Evolutionary conservation across 2,329 filamentous ascomycete genomes (phyloP).

Genomic region (Cladosporium cucumerinum): DNA sequence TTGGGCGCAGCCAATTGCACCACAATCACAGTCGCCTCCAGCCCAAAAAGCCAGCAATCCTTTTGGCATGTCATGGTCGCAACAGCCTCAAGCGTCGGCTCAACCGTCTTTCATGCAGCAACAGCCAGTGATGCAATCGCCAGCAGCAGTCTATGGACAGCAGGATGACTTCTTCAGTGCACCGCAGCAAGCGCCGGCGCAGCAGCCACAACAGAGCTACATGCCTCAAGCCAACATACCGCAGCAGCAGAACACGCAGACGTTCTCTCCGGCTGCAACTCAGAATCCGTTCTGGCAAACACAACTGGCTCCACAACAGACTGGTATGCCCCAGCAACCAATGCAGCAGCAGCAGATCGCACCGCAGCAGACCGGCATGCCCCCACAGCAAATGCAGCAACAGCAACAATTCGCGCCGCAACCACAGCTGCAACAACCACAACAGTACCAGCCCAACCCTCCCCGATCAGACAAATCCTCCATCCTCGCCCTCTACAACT

Average conservation of each 20-base stretch:
- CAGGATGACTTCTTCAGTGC: slow-evolving; percentile 30
- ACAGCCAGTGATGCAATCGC: slow-evolving; percentile 26
- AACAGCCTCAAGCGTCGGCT: neutral
- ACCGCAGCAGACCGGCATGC: slow-evolving; percentile 30
- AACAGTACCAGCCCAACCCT: slow-evolving; percentile 26
- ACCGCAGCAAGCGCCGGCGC: slow-evolving; percentile 18
- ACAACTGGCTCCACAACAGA: slow-evolving; percentile 24
- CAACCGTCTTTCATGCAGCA: slow-evolving; percentile 31
- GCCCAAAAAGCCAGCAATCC: slow-evolving; percentile 18
- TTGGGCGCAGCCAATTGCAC: slow-evolving; percentile 40
- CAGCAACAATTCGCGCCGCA: slow-evolving; percentile 29
- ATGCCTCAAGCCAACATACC: neutral
- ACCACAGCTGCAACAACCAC: slow-evolving; percentile 25
- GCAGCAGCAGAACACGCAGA: slow-evolving; percentile 18
- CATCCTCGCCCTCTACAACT: slow-evolving; percentile 72
- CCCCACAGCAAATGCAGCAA: slow-evolving; percentile 35
- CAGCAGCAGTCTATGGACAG: slow-evolving; percentile 26
- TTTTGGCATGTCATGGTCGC: slow-evolving; percentile 16
- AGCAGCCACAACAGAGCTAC: slow-evolving; percentile 11
- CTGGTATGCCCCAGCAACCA: slow-evolving; percentile 28
- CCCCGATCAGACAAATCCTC: slow-evolving; percentile 65
- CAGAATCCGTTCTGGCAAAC: slow-evolving; percentile 26
- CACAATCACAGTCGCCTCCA: slow-evolving; percentile 36
- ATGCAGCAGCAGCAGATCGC: slow-evolving; percentile 37
- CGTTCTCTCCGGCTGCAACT: neutral